Conservation (phyloP, 495 filamentous ascomycete species). For the Aspergillus leporis region DNA sequence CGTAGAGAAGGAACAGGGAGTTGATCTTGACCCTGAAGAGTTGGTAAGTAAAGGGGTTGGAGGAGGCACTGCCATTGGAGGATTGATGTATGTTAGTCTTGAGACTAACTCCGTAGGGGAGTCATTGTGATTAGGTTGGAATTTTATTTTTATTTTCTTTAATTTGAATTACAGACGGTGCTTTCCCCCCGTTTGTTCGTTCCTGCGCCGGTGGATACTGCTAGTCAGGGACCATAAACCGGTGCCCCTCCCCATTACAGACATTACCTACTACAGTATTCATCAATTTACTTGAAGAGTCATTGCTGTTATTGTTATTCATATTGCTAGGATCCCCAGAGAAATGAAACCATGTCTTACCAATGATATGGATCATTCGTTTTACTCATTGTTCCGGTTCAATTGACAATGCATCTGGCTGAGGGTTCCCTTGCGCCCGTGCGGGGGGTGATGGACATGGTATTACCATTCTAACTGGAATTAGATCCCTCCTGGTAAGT, state of each 20-base stretch:
- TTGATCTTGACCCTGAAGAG: conserved; percentile 26
- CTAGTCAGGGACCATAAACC: conserved; percentile 21
- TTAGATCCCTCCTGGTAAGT: too few species aligned
- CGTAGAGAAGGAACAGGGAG: conserved; percentile 15
- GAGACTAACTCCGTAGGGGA: conserved; percentile 1
- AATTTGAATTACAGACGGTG: not conserved
- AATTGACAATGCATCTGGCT: not conserved
- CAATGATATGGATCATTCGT: not conserved
- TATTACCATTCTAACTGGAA: too few species aligned
- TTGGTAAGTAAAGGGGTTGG: conserved; percentile 17
- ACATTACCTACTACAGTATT: not conserved
- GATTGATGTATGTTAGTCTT: not conserved
- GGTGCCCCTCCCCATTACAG: not conserved
- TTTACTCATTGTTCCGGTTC: not conserved
- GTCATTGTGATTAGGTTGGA: not conserved
- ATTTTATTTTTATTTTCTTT: not conserved
- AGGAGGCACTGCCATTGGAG: conserved; percentile 12
- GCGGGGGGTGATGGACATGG: conserved; percentile 4
- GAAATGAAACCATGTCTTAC: not conserved
- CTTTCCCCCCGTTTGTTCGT: conserved; percentile 16
- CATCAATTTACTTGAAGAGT: not conserved
- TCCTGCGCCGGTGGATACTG: conserved; percentile 20
- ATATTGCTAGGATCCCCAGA: not conserved
- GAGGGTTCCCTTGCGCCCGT: conserved; percentile 14
- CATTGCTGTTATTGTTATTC: not conserved